These are phyloP conservation scores for Agaricales sp. DNA, from an alignment of 1,284 basidiomycete genomes.

Conservation along the genomic window DNA sequence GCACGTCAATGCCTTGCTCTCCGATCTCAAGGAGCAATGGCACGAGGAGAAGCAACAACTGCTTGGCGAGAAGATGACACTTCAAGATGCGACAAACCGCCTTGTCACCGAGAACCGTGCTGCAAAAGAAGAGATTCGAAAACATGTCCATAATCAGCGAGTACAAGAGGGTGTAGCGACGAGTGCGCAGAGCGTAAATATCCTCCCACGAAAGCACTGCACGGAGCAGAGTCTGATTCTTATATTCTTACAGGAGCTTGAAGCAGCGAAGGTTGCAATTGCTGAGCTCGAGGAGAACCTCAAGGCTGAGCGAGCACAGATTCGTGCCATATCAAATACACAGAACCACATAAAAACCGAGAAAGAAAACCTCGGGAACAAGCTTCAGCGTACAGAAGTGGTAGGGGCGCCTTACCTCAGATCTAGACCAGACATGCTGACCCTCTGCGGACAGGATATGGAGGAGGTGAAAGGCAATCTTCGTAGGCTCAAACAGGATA, in stretches of 20 bases:
- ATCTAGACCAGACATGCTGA: too few relatives aligned
- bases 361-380: constrained; percentile 46
- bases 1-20: constrained; percentile 50
- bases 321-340: constrained; percentile 52
- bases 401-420: too few relatives aligned
- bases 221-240: background rate
- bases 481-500: constrained; percentile 58
- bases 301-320: constrained; percentile 51
- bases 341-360: constrained; percentile 51
- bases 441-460: constrained; percentile 76
- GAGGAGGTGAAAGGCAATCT: constrained; percentile 59
- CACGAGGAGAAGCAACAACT: constrained; percentile 50
- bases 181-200: constrained; percentile 46
- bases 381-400: constrained; percentile 59
- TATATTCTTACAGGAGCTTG: constrained; percentile 43
- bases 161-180: constrained; percentile 32
- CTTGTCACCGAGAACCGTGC: constrained; percentile 50
- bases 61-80: constrained; percentile 56
- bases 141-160: constrained; percentile 39
- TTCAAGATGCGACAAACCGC: constrained; percentile 57
- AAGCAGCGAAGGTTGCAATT: constrained; percentile 51
- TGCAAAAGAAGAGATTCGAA: constrained; percentile 45
- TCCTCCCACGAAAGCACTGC: too few relatives aligned
- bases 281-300: constrained; percentile 59
- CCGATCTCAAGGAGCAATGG: constrained; percentile 54